phyloP scores from a whole-genome alignment of 1,284 basidiomycete genomes.

The Pseudozyma sp. region DNA sequence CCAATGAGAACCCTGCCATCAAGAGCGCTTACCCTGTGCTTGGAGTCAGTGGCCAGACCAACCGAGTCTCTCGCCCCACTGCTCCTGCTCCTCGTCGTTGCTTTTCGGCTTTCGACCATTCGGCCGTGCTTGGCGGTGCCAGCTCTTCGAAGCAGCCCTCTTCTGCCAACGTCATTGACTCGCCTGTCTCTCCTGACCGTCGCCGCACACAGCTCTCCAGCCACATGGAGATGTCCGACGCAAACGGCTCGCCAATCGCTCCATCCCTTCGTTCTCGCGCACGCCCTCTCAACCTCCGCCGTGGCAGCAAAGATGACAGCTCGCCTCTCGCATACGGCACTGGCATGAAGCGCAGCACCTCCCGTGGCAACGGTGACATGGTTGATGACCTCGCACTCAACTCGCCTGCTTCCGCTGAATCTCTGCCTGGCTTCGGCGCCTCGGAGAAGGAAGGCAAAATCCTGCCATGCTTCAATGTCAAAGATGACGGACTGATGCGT shows the following conservation, averaged over 20 bases:
- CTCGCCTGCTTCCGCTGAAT: constrained; percentile 42
- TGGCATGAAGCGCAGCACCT: constrained; percentile 46
- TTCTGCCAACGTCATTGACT: constrained; percentile 5
- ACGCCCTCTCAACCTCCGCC: constrained; percentile 42
- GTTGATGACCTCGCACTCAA: constrained; percentile 43
- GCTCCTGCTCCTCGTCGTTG: constrained; percentile 55
- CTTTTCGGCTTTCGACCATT: constrained; percentile 51
- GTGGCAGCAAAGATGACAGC: constrained; percentile 60
- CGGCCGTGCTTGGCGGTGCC: constrained; percentile 18
- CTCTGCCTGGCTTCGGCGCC: constrained; percentile 62
- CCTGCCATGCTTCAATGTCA: constrained; percentile 90
- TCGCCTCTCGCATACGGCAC: constrained; percentile 62
- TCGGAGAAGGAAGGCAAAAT: constrained; percentile 80
- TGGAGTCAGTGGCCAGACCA: constrained; percentile 34
- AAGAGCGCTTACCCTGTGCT: constrained; percentile 55
- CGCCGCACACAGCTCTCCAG: constrained; percentile 22
- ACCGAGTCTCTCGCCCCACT: constrained; percentile 29
- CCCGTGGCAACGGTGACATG: constrained; percentile 34
- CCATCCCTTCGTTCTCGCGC: constrained; percentile 26
- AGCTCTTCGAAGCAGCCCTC: constrained; percentile 16
- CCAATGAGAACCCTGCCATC: constrained; percentile 20
- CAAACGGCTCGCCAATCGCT: constrained; percentile 56
- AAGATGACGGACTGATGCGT: constrained; percentile 94
- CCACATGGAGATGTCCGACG: constrained; percentile 41
- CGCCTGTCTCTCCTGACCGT: constrained; percentile 39